Percentiles rank a stretch among this genome's conserved stretches.
These are phyloP conservation scores for Pascua sp. DNA, from an alignment of 1,284 basidiomycete genomes.

Conservation along the genomic window DNA sequence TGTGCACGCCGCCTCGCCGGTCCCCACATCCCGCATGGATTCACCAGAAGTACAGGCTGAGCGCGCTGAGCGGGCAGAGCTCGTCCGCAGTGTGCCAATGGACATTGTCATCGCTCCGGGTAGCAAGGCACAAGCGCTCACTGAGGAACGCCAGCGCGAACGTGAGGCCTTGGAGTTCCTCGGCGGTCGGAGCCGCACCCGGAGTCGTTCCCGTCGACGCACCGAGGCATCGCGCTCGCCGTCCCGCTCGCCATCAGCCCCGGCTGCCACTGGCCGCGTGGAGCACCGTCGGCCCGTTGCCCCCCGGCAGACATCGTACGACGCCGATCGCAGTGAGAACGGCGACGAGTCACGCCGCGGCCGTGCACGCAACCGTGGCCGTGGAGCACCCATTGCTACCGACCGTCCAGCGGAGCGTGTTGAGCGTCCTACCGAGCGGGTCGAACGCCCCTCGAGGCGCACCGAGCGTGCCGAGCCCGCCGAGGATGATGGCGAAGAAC, in stretches of 20 bases:
- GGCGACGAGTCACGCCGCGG: slow-evolving; percentile 4
- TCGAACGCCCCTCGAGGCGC: neutral
- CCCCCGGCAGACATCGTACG: slow-evolving; percentile 17
- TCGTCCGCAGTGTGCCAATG: slow-evolving; percentile 44
- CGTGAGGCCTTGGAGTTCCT: slow-evolving; percentile 22
- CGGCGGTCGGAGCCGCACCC: slow-evolving; percentile 8
- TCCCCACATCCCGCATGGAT: slow-evolving; percentile 19
- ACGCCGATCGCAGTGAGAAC: slow-evolving; percentile 13
- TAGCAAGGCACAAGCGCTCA: slow-evolving; percentile 15
- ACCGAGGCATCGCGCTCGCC: slow-evolving; percentile 11
- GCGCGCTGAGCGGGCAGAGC: slow-evolving; percentile 6
- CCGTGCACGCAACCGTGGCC: slow-evolving; percentile 8
- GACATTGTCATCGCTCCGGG: slow-evolving; percentile 36
- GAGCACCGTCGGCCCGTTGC: neutral
- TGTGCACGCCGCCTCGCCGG: slow-evolving; percentile 15
- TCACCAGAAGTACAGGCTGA: slow-evolving; percentile 5
- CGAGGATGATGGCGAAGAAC: slow-evolving; percentile 3
- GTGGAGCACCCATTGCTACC: neutral
- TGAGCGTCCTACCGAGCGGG: neutral
- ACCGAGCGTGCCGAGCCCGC: neutral
- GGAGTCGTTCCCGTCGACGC: neutral
- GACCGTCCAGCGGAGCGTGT: neutral
- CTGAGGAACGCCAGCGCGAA: slow-evolving; percentile 24
- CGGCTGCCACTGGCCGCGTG: neutral
- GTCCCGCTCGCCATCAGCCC: neutral